Evolutionary conservation across 2,329 filamentous ascomycete species (phyloP), one percentile per base, ranked within the genome.

Genomic region (Fusarium pseudoanthophilum): DNA sequence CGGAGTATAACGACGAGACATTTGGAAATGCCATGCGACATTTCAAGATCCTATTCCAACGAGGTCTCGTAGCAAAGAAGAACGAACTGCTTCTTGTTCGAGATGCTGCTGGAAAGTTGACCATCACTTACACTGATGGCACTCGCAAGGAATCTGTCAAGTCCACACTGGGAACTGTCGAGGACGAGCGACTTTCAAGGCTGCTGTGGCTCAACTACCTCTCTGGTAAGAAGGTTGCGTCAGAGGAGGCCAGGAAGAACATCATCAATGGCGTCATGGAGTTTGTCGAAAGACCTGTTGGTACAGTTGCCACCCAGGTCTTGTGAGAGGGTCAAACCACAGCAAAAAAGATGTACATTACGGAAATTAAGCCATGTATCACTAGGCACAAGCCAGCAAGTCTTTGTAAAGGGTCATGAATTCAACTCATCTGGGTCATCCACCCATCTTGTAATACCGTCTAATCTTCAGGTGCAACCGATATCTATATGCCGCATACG

Each of bases 191-290:
- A 60, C 86, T 99, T 18, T 92, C 92, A 64, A 89, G 93, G 65
- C 84, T 95, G 67, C 84, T 98, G 28, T 98, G 95, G 95, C 83
- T 98, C 79, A 92, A 95, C 75, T 99, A 97, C 82, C 85, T 99
- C 37, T 94, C 90, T 9, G 96, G 96, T 1, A 92, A 90, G 80
- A 94, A 91, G 77, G 95, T 98, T 15, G 95, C 95, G 36, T 97
- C 94, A 72, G 94, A 97, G 81, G 86, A 88, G 6, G 93, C 95
- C 21, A 88, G 95, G 75, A 87, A 90, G 82, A 97, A 89, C 75
- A 92, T 99, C 57, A 92, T 97, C 7, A 91, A 97, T 53, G 96
- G 96, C 0, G 89, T 97, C 69, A 92, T 98, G 87, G 92, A 92
- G 75, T 93, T 98, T 83, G 94, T 96, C 3, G 93, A 95, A 82